Conservation (phyloP, 1,139 yeast genomes). For the Geotrichum carabidarum region DNA sequence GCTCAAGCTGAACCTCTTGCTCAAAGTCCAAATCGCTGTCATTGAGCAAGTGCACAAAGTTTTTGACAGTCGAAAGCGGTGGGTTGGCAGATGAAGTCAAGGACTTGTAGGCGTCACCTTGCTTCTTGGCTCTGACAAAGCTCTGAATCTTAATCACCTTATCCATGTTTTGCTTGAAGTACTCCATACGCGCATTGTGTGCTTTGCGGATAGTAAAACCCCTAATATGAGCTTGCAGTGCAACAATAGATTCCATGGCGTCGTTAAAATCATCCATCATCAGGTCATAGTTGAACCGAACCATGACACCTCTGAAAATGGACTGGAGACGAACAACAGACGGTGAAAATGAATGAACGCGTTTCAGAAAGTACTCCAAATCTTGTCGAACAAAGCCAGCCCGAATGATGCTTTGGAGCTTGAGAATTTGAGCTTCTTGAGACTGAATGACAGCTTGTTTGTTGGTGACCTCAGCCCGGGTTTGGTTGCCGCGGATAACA, state of each 20-base stretch:
- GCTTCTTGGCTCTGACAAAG: constrained; percentile 59
- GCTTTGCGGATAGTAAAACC: constrained; percentile 43
- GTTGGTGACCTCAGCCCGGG: constrained; percentile 5
- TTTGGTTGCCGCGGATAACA: constrained; percentile 44
- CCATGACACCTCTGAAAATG: constrained; percentile 42
- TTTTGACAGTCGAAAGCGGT: constrained; percentile 67
- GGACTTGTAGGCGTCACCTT: constrained; percentile 68
- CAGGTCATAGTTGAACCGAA: constrained; percentile 49
- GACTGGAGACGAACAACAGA: constrained; percentile 45
- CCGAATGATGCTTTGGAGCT: constrained; percentile 31
- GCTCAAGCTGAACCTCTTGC: constrained; percentile 68
- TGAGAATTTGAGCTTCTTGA: constrained; percentile 12
- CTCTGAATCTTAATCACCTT: constrained; percentile 71
- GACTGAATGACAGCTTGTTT: constrained; percentile 1
- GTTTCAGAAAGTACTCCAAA: constrained; percentile 20
- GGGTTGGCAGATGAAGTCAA: constrained; percentile 69
- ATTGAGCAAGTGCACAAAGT: constrained; percentile 70
- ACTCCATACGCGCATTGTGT: constrained; percentile 42
- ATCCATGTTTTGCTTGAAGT: constrained; percentile 53
- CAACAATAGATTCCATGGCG: constrained; percentile 40
- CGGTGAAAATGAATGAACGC: constrained; percentile 31
- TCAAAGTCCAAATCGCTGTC: constrained; percentile 70
- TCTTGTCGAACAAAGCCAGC: constrained; percentile 30
- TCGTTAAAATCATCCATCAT: constrained; percentile 51
- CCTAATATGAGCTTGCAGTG: constrained; percentile 49